Evolutionary conservation across 257 asterid genomes (phyloP).

Genomic region (Nyctanthes arbortristis): DNA sequence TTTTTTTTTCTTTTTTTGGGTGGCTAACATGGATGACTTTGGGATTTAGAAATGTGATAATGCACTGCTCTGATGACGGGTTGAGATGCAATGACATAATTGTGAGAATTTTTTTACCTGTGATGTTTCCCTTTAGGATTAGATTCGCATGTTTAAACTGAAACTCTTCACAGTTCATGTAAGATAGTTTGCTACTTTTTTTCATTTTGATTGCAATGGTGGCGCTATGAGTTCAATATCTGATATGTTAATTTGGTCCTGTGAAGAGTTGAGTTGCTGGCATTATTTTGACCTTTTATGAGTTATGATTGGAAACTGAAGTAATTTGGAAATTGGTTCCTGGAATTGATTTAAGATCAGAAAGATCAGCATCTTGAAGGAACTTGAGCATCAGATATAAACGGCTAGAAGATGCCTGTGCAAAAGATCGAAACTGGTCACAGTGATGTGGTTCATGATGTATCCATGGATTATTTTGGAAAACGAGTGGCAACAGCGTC

Average conservation of each 20-base stretch:
- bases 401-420: constrained; percentile 60
- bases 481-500: constrained; percentile 94
- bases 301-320: constrained; percentile 10
- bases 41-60: too few species aligned
- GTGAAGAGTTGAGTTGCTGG: constrained; percentile 6
- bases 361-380: constrained; percentile 10
- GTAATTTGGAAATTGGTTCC: background rate
- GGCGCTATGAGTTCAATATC: background rate
- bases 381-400: constrained; percentile 11
- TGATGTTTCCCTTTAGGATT: background rate
- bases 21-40: too few species aligned
- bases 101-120: too few species aligned
- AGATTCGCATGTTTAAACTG: background rate
- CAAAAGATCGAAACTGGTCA: constrained; percentile 98
- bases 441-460: constrained; percentile 82
- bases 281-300: background rate
- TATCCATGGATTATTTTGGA: constrained; percentile 90
- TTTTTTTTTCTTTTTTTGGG: too few species aligned
- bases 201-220: too few species aligned
- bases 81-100: too few species aligned
- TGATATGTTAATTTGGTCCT: background rate
- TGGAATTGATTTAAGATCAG: constrained; percentile 13
- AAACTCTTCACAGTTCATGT: background rate
- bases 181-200: background rate
- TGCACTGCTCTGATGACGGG: too few species aligned